Conservation (phyloP, 1,284 basidiomycete genomes). For the Puccinia hordei region DNA sequence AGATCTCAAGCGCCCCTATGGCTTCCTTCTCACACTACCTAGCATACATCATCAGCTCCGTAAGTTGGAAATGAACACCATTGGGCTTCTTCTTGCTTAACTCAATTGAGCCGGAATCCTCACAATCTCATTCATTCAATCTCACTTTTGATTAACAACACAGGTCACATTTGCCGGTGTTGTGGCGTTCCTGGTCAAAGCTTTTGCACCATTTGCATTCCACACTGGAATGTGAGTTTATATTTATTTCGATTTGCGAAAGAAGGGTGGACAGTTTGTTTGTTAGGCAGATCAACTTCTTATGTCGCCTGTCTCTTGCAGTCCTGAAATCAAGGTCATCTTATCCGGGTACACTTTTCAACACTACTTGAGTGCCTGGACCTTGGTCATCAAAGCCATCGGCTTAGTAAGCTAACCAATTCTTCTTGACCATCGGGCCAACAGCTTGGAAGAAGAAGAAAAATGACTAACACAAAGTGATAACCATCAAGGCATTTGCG, state of each 20-base stretch:
- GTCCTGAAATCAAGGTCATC: constrained; percentile 77
- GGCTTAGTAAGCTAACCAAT: constrained; percentile 30
- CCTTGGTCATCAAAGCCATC: constrained; percentile 60
- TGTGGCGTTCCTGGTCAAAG: constrained; percentile 69
- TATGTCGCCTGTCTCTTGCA: constrained; percentile 20
- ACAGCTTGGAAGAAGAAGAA: too few relatives aligned
- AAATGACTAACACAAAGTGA: not conserved
- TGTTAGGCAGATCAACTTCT: not conserved
- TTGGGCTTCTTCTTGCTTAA: not conserved
- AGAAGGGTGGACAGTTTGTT: too few relatives aligned
- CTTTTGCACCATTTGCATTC: constrained; percentile 73
- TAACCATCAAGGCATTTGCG: constrained; percentile 54
- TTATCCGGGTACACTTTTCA: constrained; percentile 73
- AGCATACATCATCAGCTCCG: constrained; percentile 42
- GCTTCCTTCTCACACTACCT: constrained; percentile 42
- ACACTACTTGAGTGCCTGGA: constrained; percentile 72
- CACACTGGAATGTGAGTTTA: constrained; percentile 71
- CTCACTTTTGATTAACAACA: not conserved
- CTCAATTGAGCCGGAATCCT: not conserved
- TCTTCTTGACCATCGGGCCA: not conserved
- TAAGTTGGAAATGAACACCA: constrained; percentile 60
- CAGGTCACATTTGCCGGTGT: constrained; percentile 69
- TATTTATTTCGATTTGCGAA: not conserved
- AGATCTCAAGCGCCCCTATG: constrained; percentile 14
- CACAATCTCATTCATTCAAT: not conserved